Conservation (phyloP, 225 moss, liverwort and hornwort species). For the Lunularia cruciata region DNA sequence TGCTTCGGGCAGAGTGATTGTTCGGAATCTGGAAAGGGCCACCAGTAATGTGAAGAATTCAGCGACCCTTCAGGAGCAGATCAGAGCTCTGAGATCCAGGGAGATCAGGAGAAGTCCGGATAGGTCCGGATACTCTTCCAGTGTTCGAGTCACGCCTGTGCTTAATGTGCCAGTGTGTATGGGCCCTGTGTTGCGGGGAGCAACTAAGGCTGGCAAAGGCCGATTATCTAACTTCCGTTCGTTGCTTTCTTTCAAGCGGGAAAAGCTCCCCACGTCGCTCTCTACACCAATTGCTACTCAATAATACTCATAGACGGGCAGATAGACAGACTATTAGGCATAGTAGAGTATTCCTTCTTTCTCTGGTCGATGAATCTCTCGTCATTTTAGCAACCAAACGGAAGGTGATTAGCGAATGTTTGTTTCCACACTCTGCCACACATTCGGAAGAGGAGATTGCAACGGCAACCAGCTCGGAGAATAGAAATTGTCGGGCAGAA, state of each 20-base stretch:
- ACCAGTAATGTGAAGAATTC: conserved; percentile 54
- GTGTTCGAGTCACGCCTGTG: conserved; percentile 81
- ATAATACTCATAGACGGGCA: neutral
- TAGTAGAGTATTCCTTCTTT: neutral
- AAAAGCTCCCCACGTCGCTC: conserved; percentile 58
- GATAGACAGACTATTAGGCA: neutral
- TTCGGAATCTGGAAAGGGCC: conserved; percentile 74
- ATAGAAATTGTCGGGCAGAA: neutral
- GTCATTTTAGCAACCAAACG: neutral
- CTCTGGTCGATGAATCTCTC: neutral
- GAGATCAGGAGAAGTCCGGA: conserved; percentile 90
- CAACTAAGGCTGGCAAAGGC: conserved; percentile 73
- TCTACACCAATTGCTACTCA: conserved; percentile 48
- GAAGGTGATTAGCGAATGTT: neutral
- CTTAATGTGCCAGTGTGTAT: conserved; percentile 91
- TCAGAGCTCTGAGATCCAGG: conserved; percentile 76
- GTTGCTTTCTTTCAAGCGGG: conserved; percentile 71
- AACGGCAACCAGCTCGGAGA: neutral
- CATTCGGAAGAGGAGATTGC: conserved; percentile 2
- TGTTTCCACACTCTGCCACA: neutral
- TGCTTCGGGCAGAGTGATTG: conserved; percentile 55
- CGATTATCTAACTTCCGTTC: conserved; percentile 69
- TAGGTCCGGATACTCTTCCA: conserved; percentile 66
- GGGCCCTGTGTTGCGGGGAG: conserved; percentile 73
- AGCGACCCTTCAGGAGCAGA: conserved; percentile 55